Percentiles rank a stretch among this genome's conserved stretches.
phyloP scores from a whole-genome alignment of 2,329 filamentous ascomycete species.

The Ophiostoma australiae region DNA sequence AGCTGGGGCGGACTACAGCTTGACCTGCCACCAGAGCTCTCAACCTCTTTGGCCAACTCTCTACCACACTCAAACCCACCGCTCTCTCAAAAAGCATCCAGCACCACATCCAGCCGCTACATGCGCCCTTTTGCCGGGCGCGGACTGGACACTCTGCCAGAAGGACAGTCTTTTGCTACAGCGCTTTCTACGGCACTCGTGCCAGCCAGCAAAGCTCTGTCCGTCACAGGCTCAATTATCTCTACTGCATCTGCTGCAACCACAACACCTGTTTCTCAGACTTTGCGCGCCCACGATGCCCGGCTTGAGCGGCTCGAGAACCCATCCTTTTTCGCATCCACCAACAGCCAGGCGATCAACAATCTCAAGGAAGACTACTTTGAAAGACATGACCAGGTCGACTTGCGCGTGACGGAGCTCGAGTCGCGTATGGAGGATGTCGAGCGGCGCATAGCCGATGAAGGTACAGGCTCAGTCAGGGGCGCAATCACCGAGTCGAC shows the following conservation, averaged over 20 bases:
- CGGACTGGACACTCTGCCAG: constrained; percentile 51
- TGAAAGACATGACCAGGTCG: constrained; percentile 61
- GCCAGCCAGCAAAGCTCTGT: constrained; percentile 32
- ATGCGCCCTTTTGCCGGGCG: constrained; percentile 52
- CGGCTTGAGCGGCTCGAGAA: constrained; percentile 67
- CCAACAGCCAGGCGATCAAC: constrained; percentile 11
- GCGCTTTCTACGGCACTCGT: constrained; percentile 25
- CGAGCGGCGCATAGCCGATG: constrained; percentile 47
- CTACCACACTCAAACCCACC: constrained; percentile 35
- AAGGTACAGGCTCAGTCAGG: constrained; percentile 38
- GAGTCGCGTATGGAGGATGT: constrained; percentile 60
- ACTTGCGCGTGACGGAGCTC: constrained; percentile 63
- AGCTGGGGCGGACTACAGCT: constrained; percentile 39
- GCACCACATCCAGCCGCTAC: constrained; percentile 36
- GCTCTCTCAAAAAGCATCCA: constrained; percentile 29
- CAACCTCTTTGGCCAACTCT: not conserved
- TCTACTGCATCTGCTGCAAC: constrained; percentile 37
- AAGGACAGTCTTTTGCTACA: constrained; percentile 17
- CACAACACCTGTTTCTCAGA: constrained; percentile 30
- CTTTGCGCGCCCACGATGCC: constrained; percentile 56
- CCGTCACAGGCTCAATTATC: not conserved
- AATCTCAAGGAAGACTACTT: constrained; percentile 56
- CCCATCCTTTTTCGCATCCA: constrained; percentile 54
- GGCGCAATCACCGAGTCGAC: constrained; percentile 36
- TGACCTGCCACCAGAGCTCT: constrained; percentile 23